Base-by-base conservation (phyloP, 2,329 filamentous ascomycete species). In the Alternaria solani region DNA sequence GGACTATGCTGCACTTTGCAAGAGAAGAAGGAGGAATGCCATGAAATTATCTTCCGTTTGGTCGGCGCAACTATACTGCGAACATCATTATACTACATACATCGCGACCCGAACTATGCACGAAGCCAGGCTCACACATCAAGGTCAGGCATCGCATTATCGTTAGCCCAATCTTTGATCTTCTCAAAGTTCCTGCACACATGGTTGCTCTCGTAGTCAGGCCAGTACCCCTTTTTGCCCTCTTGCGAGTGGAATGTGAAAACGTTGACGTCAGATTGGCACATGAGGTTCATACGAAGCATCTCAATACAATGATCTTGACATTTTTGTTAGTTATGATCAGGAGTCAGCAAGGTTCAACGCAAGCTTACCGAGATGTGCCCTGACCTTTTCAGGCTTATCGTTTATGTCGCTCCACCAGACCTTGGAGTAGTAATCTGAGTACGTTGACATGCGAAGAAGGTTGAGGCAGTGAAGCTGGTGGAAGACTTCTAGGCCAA, bases 401-500 rank as follows among this genome's bases (percentile, higher is more conserved):
- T 75, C 69, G 32, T 65, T 72, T 3, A 66, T 71, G 30, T 75
- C 68, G 51, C 63, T 68, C 70, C 69, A 68, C 55, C 61, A 64
- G 28, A 76, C 54, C 49, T 69, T 70, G 28, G 67, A 55, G 60
- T 76, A 76, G 53, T 77, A 68, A 5, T 76, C 73, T 7, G 69
- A 73, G 51, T 78, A 76, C 12, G 73, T 76, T 16, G 68, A 46
- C 72, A 76, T 75, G 43, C 76, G 70, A 18, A 78, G 60, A 7
- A 77, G 49, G 23, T 78, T 78, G n/a, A 78, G 58, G 61, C 76
- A 78, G 59, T 76, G 74, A 20, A 78, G 66, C 55, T 78, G 84
- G 72, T 87, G 85, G 74, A 87, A 87, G 0, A 86, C 85, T 67
- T 87, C 85, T 3, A 87, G 75, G 0, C 83, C 87, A 0, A 87